Percentiles rank a stretch among this genome's conserved stretches.
These are phyloP conservation scores for Boletellus emodensis DNA, from an alignment of 768 basidiomycete species.

Conservation along the genomic window DNA sequence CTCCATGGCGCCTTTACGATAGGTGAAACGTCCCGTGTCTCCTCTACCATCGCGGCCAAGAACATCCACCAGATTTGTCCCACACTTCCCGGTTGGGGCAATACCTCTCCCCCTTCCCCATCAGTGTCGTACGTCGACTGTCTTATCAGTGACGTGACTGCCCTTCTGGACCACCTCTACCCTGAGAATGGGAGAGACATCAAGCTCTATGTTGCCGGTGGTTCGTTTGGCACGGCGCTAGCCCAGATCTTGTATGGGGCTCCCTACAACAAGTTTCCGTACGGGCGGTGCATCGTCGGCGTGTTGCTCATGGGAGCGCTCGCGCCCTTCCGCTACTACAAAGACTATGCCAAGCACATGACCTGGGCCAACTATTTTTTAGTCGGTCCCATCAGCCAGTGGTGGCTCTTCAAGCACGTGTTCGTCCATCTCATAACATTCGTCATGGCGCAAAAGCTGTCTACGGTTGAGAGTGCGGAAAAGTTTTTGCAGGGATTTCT, in stretches of 20 bases:
- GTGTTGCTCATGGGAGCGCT: constrained; percentile 46
- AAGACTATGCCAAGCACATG: constrained; percentile 43
- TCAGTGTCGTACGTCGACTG: constrained; percentile 37
- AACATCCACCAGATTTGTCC: constrained; percentile 46
- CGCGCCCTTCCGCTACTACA: constrained; percentile 46
- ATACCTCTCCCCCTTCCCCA: constrained; percentile 40
- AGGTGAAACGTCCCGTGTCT: constrained; percentile 38
- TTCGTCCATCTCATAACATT: constrained; percentile 31
- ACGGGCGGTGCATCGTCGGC: constrained; percentile 42
- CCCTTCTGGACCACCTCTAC: constrained; percentile 49
- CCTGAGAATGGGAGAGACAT: constrained; percentile 36
- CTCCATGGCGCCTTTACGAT: constrained; percentile 54
- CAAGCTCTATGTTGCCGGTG: constrained; percentile 48
- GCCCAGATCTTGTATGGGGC: constrained; percentile 57
- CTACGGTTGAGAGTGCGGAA: constrained; percentile 39
- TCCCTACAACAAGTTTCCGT: constrained; percentile 47
- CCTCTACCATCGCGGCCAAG: constrained; percentile 36
- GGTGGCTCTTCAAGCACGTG: constrained; percentile 38
- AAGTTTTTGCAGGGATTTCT: constrained; percentile 35
- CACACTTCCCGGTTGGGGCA: constrained; percentile 58
- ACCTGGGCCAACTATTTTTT: constrained; percentile 45
- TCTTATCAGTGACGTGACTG: constrained; percentile 42
- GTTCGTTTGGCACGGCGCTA: constrained; percentile 50
- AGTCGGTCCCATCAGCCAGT: constrained; percentile 41
- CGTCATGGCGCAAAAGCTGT: constrained; percentile 34